Conservation (phyloP, 768 basidiomycete genomes). For the Holtermannia corniformis region DNA sequence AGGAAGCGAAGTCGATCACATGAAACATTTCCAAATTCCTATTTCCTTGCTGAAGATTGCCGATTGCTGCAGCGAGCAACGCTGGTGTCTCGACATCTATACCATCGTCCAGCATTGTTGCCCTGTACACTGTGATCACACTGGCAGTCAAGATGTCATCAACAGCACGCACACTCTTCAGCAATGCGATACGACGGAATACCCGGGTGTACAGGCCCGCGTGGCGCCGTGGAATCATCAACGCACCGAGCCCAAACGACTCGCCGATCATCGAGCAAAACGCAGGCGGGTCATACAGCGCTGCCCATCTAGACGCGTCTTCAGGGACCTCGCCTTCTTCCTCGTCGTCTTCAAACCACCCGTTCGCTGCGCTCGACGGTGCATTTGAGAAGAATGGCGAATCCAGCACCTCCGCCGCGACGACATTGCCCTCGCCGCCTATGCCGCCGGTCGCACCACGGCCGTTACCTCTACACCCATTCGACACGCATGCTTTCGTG, state of each 20-base stretch:
- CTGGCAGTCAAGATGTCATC: too few relatives aligned
- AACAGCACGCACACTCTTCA: too few relatives aligned
- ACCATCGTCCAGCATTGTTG: neutral
- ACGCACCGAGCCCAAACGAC: neutral
- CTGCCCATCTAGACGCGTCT: neutral
- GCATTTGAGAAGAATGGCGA: neutral
- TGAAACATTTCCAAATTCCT: neutral
- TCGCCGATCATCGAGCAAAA: neutral
- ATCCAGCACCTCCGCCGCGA: neutral
- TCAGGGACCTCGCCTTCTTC: neutral
- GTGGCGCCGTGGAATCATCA: neutral
- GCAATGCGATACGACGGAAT: too few relatives aligned
- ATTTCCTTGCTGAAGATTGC: neutral
- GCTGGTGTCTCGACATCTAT: neutral
- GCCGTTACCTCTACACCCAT: slow-evolving; percentile 35
- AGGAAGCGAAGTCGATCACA: too few relatives aligned
- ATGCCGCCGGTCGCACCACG: neutral
- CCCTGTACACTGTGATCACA: too few relatives aligned
- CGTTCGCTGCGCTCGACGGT: neutral
- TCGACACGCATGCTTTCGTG: slow-evolving; percentile 45
- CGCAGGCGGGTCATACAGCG: neutral
- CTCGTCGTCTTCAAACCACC: neutral
- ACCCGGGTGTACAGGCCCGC: too few relatives aligned
- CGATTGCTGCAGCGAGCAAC: too few relatives aligned
- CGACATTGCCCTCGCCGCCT: neutral